phyloP scores from a whole-genome alignment of 306 rosid species.

The Castanea mollissima region DNA sequence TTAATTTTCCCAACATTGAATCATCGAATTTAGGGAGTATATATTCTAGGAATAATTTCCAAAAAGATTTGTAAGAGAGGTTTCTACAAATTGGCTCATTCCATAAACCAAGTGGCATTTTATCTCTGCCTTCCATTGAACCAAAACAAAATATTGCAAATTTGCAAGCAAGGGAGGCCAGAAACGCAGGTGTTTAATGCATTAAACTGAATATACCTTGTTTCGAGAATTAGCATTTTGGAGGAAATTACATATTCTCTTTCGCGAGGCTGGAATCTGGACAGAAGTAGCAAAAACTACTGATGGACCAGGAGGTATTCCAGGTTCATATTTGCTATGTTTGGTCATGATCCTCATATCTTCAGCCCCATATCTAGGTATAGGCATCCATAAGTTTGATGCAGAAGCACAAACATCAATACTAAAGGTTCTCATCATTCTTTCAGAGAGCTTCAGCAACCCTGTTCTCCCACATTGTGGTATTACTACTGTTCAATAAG shows the following conservation, averaged over 20 bases:
- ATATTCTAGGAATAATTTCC: too few relatives aligned
- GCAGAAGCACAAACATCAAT: slow-evolving; percentile 20
- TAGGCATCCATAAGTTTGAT: slow-evolving; percentile 36
- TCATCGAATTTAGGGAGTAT: too few relatives aligned
- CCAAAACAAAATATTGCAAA: background rate
- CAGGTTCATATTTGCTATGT: background rate
- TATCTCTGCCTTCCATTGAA: background rate
- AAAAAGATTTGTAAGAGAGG: too few relatives aligned
- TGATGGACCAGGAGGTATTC: slow-evolving; percentile 20
- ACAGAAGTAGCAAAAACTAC: slow-evolving; percentile 39
- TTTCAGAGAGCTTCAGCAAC: slow-evolving; percentile 44
- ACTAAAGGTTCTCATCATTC: slow-evolving; percentile 48
- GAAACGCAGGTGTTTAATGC: background rate
- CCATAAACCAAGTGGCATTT: background rate
- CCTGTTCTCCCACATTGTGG: slow-evolving; percentile 36
- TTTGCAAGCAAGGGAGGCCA: background rate
- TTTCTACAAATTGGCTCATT: background rate
- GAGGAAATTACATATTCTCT: slow-evolving; percentile 43
- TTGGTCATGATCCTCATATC: slow-evolving; percentile 28
- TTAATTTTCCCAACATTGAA: too few relatives aligned
- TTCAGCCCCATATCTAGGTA: slow-evolving; percentile 2
- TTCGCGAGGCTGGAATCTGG: slow-evolving; percentile 31
- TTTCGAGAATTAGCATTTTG: slow-evolving; percentile 33
- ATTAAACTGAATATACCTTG: slow-evolving; percentile 28
- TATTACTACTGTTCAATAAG: slow-evolving; percentile 11